Evolutionary conservation across 176 grass and related monocot genomes (phyloP), one percentile per base, ranked within the genome.

Genomic region (Lolium multiflorum): DNA sequence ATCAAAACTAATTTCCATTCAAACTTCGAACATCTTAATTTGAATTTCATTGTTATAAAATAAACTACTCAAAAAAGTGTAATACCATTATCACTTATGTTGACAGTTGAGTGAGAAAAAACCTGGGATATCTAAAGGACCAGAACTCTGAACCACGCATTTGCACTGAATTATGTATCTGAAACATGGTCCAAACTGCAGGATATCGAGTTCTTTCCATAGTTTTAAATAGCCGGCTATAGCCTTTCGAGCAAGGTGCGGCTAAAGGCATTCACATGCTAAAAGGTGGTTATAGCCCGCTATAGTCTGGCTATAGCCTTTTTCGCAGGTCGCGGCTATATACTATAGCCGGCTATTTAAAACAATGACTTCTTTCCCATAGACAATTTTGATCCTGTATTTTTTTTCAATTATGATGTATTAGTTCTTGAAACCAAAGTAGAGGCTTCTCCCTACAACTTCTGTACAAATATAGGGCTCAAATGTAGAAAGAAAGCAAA

Each of bases 61-160:
- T 24, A 24, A 72, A 13, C 60, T 63, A 12, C 60, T 63, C 41
- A 10, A 25, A 62, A 63, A 63, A 25, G 3, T 61, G 21, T 72
- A 47, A 47, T 48, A 24, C 6, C 1, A 72, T 22, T 72, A 48
- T 44, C 51, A 72, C 20, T 72, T 72, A 72, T 72, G 70, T 47
- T 72, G 70, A 48, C 20, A 72, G 41, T 72, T 22, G 11, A 44
- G 69, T 72, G 69, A 72, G 20, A 1, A 44, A 72, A 72, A 11
- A 72, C 11, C 70, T 24, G 70, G 44, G 41, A 72, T 72, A 72
- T 72, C 39, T 46, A 20, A 72, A 72, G 41, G 41, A 72, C 69
- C 69, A 47, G 10, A 71, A 46, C 43, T 41, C 39, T 72, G 39
- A 22, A 13, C 22, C 22, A 63, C 26, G 60, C 22, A 63, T 63